Base-by-base conservation (phyloP, 768 basidiomycete species). In the Boletus sensibilis region DNA sequence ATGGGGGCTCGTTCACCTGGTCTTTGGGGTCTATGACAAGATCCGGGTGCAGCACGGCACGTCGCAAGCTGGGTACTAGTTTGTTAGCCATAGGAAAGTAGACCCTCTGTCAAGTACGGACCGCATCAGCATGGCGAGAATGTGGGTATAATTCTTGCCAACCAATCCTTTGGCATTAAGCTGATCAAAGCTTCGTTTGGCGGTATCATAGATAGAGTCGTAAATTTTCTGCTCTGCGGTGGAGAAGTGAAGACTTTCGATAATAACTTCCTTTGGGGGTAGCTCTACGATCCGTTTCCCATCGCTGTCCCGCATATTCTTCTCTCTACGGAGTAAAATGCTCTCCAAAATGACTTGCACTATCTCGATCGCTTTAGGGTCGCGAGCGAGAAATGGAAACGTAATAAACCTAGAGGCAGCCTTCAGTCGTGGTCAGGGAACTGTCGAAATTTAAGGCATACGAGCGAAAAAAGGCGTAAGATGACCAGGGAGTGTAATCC, bases 81-180 rank as follows among this genome's bases (percentile, higher is more conserved):
- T 41, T 14, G 47, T 68, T 43, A 61, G 50, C 52, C 31, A 21
- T 20, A 34, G 23, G 13, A 52, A 31, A 20, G 40, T 16, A 43
- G 31, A 52, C 4, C 3, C 18, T 16, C 6, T 49, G 29, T 23
- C 52, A 40, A 54, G 18, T 29, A 72, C 81, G 25, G 53, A 93
- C 93, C 87, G 83, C 92, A 96, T 96, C 31, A 98, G 78, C 89
- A 96, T 94, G 13, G 94, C 92, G 64, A 98, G 81, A 68, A 94
- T 92, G 69, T 92, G 85, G 20, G 90, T 88, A 69, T 90, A 88
- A 63, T 93, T 92, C 68, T 83, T 90, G 61, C 85, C 83, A 31
- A 92, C 76, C 3, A 87, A 75, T 4, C 94, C 94, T 68, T 88
- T 88, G 4, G 85, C 86, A 59, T 85, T 86, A 20, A 95, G 77